Conservation (phyloP, 1,139 yeast species). For the Taphrina communis region DNA sequence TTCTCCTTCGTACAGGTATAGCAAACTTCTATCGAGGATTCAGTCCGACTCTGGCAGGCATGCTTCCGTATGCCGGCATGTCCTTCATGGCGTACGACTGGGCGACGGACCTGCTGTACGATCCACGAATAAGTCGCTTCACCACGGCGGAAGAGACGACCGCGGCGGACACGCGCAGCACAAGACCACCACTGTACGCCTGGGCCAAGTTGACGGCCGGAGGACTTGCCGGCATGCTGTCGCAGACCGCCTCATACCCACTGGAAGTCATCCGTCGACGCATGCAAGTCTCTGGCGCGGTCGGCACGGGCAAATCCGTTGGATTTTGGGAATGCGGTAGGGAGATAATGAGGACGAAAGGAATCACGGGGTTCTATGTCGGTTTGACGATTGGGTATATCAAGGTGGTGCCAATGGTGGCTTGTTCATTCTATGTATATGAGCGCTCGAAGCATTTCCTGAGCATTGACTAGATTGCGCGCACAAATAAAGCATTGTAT, state of each 20-base stretch:
- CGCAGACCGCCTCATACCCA: constrained; percentile 97
- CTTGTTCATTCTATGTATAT: constrained; percentile 92
- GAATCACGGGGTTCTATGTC: constrained; percentile 84
- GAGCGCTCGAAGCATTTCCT: constrained; percentile 77
- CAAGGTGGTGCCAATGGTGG: constrained; percentile 96
- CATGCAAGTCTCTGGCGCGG: constrained; percentile 92
- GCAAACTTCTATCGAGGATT: constrained; percentile 88
- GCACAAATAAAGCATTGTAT: not conserved
- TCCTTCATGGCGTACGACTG: constrained; percentile 93
- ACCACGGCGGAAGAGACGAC: constrained; percentile 33
- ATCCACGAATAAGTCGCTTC: constrained; percentile 51
- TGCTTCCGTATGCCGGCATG: constrained; percentile 98
- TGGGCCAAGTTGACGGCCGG: constrained; percentile 96
- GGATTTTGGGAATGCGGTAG: constrained; percentile 61
- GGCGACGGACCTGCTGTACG: constrained; percentile 81
- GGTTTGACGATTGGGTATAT: constrained; percentile 94
- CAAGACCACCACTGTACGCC: constrained; percentile 70
- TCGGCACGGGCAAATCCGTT: constrained; percentile 65
- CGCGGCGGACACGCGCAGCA: constrained; percentile 9
- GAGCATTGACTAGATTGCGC: constrained; percentile 56
- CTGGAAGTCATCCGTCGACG: constrained; percentile 92
- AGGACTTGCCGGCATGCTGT: constrained; percentile 89
- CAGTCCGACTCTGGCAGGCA: constrained; percentile 90
- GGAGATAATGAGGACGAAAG: constrained; percentile 51
- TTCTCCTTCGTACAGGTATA: constrained; percentile 17